These are phyloP conservation scores for Penicillium antarcticum DNA, from an alignment of 495 filamentous ascomycete species.

Conservation along the genomic window DNA sequence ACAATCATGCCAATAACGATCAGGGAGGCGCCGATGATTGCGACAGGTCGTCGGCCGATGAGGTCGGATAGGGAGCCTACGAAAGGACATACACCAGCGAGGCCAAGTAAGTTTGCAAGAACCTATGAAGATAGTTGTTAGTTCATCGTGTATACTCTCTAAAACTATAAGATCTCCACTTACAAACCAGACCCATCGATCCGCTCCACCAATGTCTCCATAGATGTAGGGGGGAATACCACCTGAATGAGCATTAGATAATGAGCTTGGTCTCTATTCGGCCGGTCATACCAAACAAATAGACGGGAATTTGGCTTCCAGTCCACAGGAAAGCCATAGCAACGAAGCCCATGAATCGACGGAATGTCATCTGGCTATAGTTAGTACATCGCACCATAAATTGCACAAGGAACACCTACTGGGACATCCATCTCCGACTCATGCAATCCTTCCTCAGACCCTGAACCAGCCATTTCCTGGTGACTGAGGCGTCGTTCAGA, in stretches of 20 bases:
- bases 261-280: too few relatives aligned
- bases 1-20: constrained; percentile 67
- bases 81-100: constrained; percentile 68
- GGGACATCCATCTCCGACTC: constrained; percentile 22
- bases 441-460: constrained; percentile 17
- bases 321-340: constrained; percentile 67
- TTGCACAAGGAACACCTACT: not conserved
- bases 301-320: constrained; percentile 62
- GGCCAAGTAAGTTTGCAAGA: constrained; percentile 62
- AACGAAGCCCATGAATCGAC: constrained; percentile 55
- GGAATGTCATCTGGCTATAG: constrained; percentile 49
- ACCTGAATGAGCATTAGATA: constrained; percentile 26
- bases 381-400: not conserved
- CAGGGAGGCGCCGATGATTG: constrained; percentile 55
- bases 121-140: constrained; percentile 28
- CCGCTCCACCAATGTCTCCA: constrained; percentile 58
- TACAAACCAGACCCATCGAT: constrained; percentile 72
- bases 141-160: not conserved
- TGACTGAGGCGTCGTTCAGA: constrained; percentile 22
- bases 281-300: constrained; percentile 49
- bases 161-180: constrained; percentile 4
- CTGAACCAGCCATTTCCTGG: constrained; percentile 16
- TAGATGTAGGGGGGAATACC: constrained; percentile 65
- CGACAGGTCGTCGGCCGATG: constrained; percentile 64
- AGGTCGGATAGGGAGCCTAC: constrained; percentile 70